Percentiles rank a stretch among this genome's conserved stretches.
Evolutionary conservation across 352 stramenopile species (phyloP).

Genomic region (Pythium plurisporium): DNA sequence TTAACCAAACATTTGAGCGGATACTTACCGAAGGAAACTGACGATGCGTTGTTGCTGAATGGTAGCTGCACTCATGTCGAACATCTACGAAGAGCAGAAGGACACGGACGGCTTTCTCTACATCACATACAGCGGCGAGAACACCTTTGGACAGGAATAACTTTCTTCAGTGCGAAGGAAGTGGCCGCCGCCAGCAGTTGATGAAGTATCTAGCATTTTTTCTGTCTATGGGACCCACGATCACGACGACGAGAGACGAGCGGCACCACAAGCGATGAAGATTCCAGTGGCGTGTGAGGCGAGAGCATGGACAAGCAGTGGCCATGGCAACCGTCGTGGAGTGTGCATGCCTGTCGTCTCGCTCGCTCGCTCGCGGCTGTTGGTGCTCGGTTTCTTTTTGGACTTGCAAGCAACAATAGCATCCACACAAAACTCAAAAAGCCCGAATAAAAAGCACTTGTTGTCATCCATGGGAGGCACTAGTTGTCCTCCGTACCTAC

Average conservation of each 20-base stretch:
- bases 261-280: neutral
- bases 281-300: neutral
- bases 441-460: neutral
- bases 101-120: constrained; percentile 99
- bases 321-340: no score
- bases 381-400: neutral
- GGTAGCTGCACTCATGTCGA: constrained; percentile 97
- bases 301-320: neutral
- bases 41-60: no score
- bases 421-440: neutral
- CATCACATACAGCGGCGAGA: constrained; percentile 99
- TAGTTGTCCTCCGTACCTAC: neutral
- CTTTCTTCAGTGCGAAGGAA: neutral
- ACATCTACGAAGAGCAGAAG: constrained; percentile 99
- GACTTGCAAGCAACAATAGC: no score
- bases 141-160: constrained; percentile 94
- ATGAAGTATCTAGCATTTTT: constrained; percentile 28
- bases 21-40: no score
- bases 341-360: no score
- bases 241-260: constrained; percentile 6
- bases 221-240: constrained; percentile 23
- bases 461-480: no score
- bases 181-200: neutral
- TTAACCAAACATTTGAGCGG: no score
- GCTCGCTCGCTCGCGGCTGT: neutral